Evolutionary conservation across 176 grass and related monocot genomes (phyloP).

Genomic region (Rhynchospora breviuscula): DNA sequence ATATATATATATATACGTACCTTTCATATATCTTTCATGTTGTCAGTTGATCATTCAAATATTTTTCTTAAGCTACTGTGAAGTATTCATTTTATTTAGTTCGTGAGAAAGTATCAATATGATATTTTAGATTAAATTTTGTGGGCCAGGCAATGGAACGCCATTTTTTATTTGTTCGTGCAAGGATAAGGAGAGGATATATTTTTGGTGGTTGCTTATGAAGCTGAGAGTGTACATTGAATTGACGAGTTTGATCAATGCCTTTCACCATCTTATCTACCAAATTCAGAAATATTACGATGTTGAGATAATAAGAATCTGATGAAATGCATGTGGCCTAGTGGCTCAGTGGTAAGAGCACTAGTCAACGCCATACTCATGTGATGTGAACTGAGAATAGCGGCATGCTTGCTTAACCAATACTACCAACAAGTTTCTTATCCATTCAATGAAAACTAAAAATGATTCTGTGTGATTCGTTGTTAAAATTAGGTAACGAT

Average conservation of each 20-base stretch:
- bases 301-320: neutral
- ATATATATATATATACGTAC: too few relatives aligned
- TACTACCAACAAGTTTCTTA: neutral
- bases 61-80: too few relatives aligned
- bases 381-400: neutral
- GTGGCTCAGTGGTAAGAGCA: too few relatives aligned
- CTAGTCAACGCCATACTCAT: neutral
- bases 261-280: neutral
- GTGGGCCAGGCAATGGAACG: neutral
- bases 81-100: too few relatives aligned
- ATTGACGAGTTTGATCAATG: neutral
- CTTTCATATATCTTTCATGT: too few relatives aligned
- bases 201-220: neutral
- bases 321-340: too few relatives aligned
- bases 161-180: neutral
- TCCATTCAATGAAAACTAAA: neutral
- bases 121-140: too few relatives aligned
- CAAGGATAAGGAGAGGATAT: neutral
- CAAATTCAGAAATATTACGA: neutral
- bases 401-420: neutral
- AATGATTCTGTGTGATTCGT: neutral
- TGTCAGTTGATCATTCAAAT: too few relatives aligned
- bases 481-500: neutral
- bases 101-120: too few relatives aligned
- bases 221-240: neutral